Base-by-base conservation (phyloP, 1,284 basidiomycete genomes). In the Tylopilus sp. region DNA sequence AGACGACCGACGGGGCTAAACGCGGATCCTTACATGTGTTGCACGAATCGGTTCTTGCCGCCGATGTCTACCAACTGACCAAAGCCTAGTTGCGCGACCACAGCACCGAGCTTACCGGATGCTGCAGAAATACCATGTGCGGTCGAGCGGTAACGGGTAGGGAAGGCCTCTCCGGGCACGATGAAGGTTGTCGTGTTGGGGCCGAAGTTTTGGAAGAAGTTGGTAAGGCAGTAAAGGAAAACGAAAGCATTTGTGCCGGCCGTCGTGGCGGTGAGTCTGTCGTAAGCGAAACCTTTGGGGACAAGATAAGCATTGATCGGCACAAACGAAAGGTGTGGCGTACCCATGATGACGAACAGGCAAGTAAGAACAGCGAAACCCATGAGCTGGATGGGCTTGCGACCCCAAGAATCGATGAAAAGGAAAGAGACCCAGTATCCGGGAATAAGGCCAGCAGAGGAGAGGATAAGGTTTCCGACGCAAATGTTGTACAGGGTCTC, bases 171-270 rank as follows among this genome's bases (percentile, higher is more conserved):
- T 30, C 79, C 83, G 40, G 86, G 86, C 29, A 87, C 69, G 54
- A 88, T 51, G 54, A 76, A 89, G 21, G 86, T 89, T 3, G 86
- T 89, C 1, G 82, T 79, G 70, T 88, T 89, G 29, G 86, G 82
- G 6, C 85, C 84, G 60, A 78, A 79, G 61, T 78, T 78, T 53
- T 75, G 71, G 70, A 76, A 77, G 61, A 78, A 77, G 60, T 74
- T 76, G 33, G 80, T 70, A 44, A 83, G 68, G 63, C 79, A 81
- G 66, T 79, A 86, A 38, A 84, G 72, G 67, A 80, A 76, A 45
- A 86, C 75, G 67, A 87, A 83, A 7, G 75, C 71, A 33, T 75
- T 74, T 21, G 56, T 68, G 47, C 60, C 66, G 16, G 55, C 3
- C 16, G 18, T 1, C 19, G 76, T 70, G 40, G 71, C 67, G 50